Evolutionary conservation across 2,329 filamentous ascomycete species (phyloP).

Genomic region (Akanthomyces uredinophilus): DNA sequence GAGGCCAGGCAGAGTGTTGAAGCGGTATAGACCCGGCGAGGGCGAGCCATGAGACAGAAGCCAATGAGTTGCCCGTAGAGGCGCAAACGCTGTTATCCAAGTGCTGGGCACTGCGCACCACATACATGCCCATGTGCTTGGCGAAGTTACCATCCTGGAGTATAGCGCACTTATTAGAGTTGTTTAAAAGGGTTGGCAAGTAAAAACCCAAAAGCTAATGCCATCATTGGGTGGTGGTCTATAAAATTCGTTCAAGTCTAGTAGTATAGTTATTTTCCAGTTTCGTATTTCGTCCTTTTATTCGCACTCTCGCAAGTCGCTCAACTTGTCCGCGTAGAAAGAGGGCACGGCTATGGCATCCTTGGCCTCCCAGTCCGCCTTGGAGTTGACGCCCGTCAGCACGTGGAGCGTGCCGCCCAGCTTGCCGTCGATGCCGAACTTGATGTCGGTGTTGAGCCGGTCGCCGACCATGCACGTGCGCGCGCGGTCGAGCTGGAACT

Average conservation of each 20-base stretch:
- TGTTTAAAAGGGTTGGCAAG: background rate
- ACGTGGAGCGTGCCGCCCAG: conserved; percentile 89
- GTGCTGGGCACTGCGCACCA: too few species aligned
- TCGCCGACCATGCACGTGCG: conserved; percentile 96
- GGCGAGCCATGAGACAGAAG: too few species aligned
- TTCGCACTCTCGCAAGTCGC: conserved; percentile 55
- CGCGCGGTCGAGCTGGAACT: conserved; percentile 80
- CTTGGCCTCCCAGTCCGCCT: conserved; percentile 72
- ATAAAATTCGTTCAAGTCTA: background rate
- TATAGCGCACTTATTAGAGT: background rate
- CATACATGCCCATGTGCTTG: background rate
- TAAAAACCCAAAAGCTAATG: background rate
- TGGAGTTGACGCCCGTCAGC: conserved; percentile 81
- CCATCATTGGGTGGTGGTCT: background rate
- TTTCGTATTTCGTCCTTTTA: conserved; percentile 7
- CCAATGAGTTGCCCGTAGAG: too few species aligned
- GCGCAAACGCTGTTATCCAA: too few species aligned
- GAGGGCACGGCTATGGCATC: conserved; percentile 66
- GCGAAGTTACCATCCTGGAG: background rate
- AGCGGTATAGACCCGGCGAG: too few species aligned
- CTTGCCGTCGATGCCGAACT: conserved; percentile 86
- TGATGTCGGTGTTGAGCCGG: conserved; percentile 89
- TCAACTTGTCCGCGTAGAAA: conserved; percentile 79
- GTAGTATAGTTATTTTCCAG: conserved; percentile 2
- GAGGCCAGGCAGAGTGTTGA: too few species aligned